Conservation (phyloP, 805 yeast genomes). For the Blastobotrys americana region DNA sequence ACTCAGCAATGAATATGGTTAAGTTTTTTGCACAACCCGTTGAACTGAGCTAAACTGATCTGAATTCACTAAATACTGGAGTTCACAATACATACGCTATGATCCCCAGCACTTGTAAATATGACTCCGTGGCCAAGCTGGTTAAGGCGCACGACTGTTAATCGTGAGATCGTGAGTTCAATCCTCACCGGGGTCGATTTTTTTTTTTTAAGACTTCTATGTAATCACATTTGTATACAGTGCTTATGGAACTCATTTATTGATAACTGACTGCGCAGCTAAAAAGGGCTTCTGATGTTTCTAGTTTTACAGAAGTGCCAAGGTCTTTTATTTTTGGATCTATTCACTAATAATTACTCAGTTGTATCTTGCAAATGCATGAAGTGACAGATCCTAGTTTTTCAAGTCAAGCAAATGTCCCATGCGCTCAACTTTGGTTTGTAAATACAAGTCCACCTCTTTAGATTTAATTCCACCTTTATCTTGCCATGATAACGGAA, state of each 20-base stretch:
- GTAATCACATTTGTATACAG: background rate
- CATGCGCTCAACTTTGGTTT: constrained; percentile 95
- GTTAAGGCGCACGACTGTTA: constrained; percentile 3
- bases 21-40: background rate
- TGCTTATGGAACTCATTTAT: background rate
- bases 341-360: background rate
- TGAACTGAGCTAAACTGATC: background rate
- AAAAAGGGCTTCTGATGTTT: no score
- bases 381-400: constrained; percentile 2
- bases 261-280: background rate
- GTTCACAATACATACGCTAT: no score
- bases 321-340: no score
- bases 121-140: constrained; percentile 2
- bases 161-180: constrained; percentile 6
- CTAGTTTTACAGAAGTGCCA: no score
- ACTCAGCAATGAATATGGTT: background rate
- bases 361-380: background rate
- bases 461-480: constrained; percentile 65
- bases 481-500: constrained; percentile 85
- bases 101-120: no score
- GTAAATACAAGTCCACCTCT: constrained; percentile 87
- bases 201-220: constrained; percentile 1
- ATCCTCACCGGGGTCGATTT: constrained; percentile 6
- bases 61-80: background rate
- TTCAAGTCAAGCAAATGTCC: constrained; percentile 68